Base-by-base conservation (phyloP, 495 filamentous ascomycete genomes). In the Tuber magnatum region DNA sequence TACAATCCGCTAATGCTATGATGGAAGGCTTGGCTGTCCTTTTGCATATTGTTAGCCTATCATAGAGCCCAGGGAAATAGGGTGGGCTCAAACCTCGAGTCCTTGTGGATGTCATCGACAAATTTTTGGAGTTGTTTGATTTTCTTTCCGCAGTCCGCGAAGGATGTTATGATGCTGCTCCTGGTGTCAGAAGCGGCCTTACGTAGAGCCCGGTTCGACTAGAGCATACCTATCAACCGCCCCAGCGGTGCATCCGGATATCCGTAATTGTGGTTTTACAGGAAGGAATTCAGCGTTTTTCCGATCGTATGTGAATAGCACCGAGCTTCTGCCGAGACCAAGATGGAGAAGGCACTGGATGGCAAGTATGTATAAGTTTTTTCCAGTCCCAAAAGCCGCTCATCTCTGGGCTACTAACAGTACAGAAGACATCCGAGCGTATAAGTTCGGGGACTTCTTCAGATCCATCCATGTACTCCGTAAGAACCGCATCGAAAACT, bases 291-390 rank as follows among this genome's bases (percentile, higher is more conserved):
- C 83, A 71, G 83, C 83, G 43, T 86, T 87, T 39, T 85, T 81
- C 42, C 86, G 80, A 73, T 93, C 86, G 85, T 90, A 97, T 1
- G 82, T 82, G 83, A 96, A 97, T 70, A 97, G 87, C 16, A 91
- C 83, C 0, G 94, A 97, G 71, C 89, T 91, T 84, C 93, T 88
- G 8, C 95, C 95, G 3, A 97, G 86, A 0, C 91, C 92, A 16
- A 97, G 87, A 71, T 89, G 88, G 48, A 92, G 83, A 32, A 97
- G 83, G 38, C 89, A 90, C 69, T 88, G 81, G 83, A 84, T 24
- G 88, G 75, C 18, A 87, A 76, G 41, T 83, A 79, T 12, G 79
- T 71, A 3, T 83, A 75, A 12, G 77, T 73, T 48, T 80, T 80
- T 20, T 69, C 74, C 46, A 86, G 48, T n/a, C 68, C 69, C 0